A percentile compares a stretch with the other conserved stretches of the same genome.
Evolutionary conservation across 768 basidiomycete genomes (phyloP).

Genomic region (Clitopilus passeckerianus): DNA sequence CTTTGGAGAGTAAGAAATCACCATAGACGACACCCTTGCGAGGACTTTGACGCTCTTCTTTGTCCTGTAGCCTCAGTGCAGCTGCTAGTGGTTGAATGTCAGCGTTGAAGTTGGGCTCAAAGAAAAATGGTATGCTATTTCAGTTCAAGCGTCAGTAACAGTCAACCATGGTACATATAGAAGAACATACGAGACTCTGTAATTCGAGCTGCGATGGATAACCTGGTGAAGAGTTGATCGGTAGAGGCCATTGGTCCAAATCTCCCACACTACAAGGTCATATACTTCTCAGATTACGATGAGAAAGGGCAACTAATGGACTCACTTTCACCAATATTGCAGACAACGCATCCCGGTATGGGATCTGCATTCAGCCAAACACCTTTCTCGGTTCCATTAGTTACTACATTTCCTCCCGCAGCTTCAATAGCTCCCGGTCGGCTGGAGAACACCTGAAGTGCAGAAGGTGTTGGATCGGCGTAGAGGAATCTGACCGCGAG

Average conservation of each 20-base stretch:
- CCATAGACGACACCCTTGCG: constrained; percentile 63
- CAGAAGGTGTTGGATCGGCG: constrained; percentile 74
- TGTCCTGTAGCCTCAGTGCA: constrained; percentile 39
- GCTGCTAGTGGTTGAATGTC: constrained; percentile 60
- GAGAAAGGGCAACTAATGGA: constrained; percentile 1
- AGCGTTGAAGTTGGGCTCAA: constrained; percentile 84
- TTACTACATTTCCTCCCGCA: constrained; percentile 33
- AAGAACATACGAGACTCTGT: constrained; percentile 71
- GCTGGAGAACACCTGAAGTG: constrained; percentile 76
- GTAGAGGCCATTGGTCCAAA: constrained; percentile 87
- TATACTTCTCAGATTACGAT: not conserved
- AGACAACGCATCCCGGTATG: constrained; percentile 76
- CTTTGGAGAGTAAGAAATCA: constrained; percentile 70
- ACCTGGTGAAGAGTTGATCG: constrained; percentile 86
- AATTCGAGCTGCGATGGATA: constrained; percentile 69
- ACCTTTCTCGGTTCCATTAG: constrained; percentile 55
- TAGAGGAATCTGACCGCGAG: constrained; percentile 63
- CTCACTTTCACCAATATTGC: constrained; percentile 90
- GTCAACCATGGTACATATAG: not conserved
- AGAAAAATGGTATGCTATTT: constrained; percentile 85
- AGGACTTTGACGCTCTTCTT: constrained; percentile 10
- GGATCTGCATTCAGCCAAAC: constrained; percentile 86
- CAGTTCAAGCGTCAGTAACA: not conserved
- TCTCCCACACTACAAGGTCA: constrained; percentile 72
- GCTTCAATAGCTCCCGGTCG: constrained; percentile 27